phyloP scores from a whole-genome alignment of 2,329 filamentous ascomycete genomes.

The Neopestalotiopsis rosae region DNA sequence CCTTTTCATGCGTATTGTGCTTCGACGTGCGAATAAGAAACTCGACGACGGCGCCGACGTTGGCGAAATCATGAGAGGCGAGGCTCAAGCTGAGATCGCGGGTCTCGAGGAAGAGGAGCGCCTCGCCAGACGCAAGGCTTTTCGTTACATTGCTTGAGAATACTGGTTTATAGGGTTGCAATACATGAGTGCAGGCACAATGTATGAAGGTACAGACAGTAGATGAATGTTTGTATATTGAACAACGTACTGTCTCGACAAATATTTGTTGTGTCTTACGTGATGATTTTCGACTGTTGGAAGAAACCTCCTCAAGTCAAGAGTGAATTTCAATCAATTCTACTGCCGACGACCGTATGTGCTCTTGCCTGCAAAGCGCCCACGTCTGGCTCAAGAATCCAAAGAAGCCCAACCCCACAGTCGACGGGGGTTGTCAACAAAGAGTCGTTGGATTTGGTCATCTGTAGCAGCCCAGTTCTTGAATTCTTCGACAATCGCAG shows the following conservation, averaged over 20 bases:
- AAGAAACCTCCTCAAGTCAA: too few species aligned
- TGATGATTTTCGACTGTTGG: too few species aligned
- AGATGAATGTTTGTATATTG: too few species aligned
- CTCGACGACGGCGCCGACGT: background rate
- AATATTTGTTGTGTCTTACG: background rate
- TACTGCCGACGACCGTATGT: too few species aligned
- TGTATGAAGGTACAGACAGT: too few species aligned
- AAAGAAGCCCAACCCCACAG: background rate
- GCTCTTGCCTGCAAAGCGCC: background rate
- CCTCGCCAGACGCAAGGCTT: background rate
- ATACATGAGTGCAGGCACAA: background rate
- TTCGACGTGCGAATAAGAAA: background rate
- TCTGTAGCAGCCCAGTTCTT: slow-evolving; percentile 9
- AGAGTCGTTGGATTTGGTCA: slow-evolving; percentile 1
- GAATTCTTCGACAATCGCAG: background rate
- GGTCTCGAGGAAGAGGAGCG: background rate
- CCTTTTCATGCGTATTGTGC: background rate
- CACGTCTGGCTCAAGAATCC: background rate
- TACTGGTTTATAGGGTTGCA: background rate
- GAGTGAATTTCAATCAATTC: too few species aligned
- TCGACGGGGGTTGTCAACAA: slow-evolving; percentile 7
- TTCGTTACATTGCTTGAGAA: background rate
- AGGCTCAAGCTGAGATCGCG: background rate
- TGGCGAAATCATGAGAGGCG: background rate
- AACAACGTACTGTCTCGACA: too few species aligned